phyloP scores from a whole-genome alignment of 306 rosid genomes.

The Prunus persica region DNA sequence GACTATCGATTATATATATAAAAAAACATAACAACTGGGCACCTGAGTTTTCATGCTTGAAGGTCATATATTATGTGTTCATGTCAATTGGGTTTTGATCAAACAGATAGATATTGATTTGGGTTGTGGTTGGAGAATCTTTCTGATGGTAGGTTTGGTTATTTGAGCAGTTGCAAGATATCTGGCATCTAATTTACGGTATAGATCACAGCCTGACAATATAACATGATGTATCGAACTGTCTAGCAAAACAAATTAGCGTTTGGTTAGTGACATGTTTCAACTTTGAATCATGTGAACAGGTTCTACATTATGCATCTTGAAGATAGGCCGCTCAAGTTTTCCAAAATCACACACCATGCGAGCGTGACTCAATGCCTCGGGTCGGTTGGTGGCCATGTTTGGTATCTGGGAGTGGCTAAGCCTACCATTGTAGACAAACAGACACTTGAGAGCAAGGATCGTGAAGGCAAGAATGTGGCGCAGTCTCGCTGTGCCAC shows the following conservation, averaged over 20 bases:
- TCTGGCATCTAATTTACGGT: neutral
- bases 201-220: neutral
- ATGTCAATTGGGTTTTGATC: neutral
- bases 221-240: neutral
- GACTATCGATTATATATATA: too few species aligned
- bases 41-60: neutral
- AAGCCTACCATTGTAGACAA: constrained; percentile 58
- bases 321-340: constrained; percentile 45
- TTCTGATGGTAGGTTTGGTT: neutral
- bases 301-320: constrained; percentile 79
- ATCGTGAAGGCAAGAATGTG: constrained; percentile 17
- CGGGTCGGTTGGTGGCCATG: constrained; percentile 69
- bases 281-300: neutral
- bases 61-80: neutral
- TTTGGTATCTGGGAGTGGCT: constrained; percentile 88
- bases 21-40: neutral
- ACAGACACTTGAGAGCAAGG: constrained; percentile 26
- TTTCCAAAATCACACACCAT: constrained; percentile 72
- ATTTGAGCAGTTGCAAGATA: neutral
- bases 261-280: neutral
- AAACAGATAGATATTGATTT: neutral
- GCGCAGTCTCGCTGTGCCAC: constrained; percentile 30
- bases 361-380: constrained; percentile 89
- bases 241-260: neutral
- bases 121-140: neutral